Evolutionary conservation across 345 rosid genomes (phyloP).

Genomic region (Anacardium occidentale): DNA sequence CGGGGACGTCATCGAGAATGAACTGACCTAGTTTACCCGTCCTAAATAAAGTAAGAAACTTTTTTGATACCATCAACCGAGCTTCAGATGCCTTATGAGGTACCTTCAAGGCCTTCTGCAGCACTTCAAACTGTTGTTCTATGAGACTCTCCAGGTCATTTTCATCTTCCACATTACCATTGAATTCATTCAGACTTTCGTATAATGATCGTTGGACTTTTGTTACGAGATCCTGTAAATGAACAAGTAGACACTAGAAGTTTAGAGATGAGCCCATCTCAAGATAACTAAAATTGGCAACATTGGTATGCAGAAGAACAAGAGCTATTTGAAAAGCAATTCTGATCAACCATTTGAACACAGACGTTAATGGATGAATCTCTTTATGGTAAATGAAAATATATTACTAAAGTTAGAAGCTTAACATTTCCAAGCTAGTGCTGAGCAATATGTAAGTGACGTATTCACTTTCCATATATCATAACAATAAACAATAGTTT

Average conservation of each 20-base stretch:
- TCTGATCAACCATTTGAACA: neutral
- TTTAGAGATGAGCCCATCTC: neutral
- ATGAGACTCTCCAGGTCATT: conserved; percentile 77
- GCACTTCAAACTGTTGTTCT: conserved; percentile 68
- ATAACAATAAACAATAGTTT: too few species aligned
- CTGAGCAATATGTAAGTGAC: neutral
- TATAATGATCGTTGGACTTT: conserved; percentile 61
- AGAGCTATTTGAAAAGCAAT: neutral
- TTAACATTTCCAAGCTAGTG: neutral
- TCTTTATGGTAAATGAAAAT: neutral
- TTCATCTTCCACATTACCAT: conserved; percentile 72
- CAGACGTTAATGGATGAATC: neutral
- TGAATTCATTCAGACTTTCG: conserved; percentile 50
- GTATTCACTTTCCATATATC: neutral
- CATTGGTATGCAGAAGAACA: neutral
- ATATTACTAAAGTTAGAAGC: neutral
- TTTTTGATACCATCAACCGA: conserved; percentile 87
- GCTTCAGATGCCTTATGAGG: conserved; percentile 71
- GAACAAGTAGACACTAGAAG: neutral
- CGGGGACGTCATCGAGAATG: conserved; percentile 86
- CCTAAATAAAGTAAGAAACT: conserved; percentile 82
- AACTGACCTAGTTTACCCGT: conserved; percentile 85
- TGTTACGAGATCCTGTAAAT: conserved; percentile 56
- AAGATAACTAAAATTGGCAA: neutral
- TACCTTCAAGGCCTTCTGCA: conserved; percentile 78